These are phyloP conservation scores for Colletotrichum sp. DNA, from an alignment of 2,329 filamentous ascomycete genomes.

Conservation along the genomic window DNA sequence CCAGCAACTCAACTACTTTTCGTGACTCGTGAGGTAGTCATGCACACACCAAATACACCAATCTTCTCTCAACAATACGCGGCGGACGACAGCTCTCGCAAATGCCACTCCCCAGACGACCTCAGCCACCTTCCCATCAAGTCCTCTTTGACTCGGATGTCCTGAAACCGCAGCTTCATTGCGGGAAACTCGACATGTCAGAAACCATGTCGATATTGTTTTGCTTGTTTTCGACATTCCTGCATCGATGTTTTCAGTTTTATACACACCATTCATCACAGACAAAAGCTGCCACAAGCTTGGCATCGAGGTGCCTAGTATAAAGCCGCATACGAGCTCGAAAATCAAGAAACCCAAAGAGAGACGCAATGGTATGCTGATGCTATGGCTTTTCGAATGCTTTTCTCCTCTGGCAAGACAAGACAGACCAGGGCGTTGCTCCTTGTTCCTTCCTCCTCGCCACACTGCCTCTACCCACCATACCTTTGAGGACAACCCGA, in stretches of 20 bases:
- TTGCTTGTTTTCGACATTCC: background rate
- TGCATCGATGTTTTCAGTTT: fast-evolving
- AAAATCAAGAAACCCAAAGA: background rate
- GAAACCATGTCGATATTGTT: background rate
- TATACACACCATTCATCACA: fast-evolving
- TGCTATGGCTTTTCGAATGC: too few species aligned
- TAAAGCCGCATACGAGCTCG: too few species aligned
- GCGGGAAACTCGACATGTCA: background rate
- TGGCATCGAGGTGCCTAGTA: too few species aligned
- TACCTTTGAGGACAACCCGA: too few species aligned
- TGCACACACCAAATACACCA: too few species aligned
- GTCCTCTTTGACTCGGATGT: background rate
- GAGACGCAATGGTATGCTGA: background rate
- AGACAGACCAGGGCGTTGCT: background rate
- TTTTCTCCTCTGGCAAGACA: too few species aligned
- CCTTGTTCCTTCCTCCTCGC: background rate
- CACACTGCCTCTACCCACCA: background rate
- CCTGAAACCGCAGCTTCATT: background rate
- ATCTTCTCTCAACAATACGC: too few species aligned
- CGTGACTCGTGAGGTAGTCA: too few species aligned
- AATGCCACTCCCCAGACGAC: background rate
- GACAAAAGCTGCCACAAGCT: fast-evolving
- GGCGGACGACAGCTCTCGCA: fast-evolving
- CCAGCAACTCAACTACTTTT: too few species aligned
- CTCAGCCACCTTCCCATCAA: fast-evolving